These are phyloP conservation scores for Thelonectria olida DNA, from an alignment of 2,329 filamentous ascomycete genomes.

Conservation along the genomic window DNA sequence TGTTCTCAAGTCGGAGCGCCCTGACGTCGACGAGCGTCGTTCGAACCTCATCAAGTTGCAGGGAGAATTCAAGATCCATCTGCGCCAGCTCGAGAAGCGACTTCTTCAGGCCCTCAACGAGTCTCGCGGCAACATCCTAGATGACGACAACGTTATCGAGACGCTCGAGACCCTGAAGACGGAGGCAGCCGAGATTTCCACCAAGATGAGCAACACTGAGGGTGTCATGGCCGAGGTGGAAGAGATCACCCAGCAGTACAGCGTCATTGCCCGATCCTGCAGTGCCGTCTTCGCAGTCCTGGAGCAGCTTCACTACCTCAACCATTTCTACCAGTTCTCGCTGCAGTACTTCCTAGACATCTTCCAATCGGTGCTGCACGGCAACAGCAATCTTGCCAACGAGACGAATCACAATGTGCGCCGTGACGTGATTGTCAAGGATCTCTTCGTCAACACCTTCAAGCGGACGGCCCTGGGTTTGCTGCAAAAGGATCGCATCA, in stretches of 20 bases:
- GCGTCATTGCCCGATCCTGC: constrained; percentile 91
- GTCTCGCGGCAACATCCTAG: constrained; percentile 95
- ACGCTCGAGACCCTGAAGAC: constrained; percentile 98
- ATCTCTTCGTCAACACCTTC: constrained; percentile 91
- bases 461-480: constrained; percentile 93
- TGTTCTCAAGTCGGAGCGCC: constrained; percentile 95
- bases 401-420: constrained; percentile 81
- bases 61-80: constrained; percentile 98
- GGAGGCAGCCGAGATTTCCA: constrained; percentile 93
- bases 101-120: constrained; percentile 95
- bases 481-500: constrained; percentile 93
- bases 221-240: constrained; percentile 99
- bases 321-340: constrained; percentile 99
- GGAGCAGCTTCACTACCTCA: constrained; percentile 96
- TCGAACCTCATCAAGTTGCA: constrained; percentile 99
- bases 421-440: constrained; percentile 88
- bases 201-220: constrained; percentile 95
- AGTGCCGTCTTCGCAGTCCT: constrained; percentile 97
- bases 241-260: constrained; percentile 93
- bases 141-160: constrained; percentile 98
- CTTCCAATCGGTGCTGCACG: constrained; percentile 89
- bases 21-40: constrained; percentile 94
- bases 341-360: constrained; percentile 98
- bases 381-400: constrained; percentile 76
- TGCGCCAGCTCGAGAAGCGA: constrained; percentile 93